Evolutionary conservation across 1,284 basidiomycete species (phyloP).

Genomic region (Meira nashicola): DNA sequence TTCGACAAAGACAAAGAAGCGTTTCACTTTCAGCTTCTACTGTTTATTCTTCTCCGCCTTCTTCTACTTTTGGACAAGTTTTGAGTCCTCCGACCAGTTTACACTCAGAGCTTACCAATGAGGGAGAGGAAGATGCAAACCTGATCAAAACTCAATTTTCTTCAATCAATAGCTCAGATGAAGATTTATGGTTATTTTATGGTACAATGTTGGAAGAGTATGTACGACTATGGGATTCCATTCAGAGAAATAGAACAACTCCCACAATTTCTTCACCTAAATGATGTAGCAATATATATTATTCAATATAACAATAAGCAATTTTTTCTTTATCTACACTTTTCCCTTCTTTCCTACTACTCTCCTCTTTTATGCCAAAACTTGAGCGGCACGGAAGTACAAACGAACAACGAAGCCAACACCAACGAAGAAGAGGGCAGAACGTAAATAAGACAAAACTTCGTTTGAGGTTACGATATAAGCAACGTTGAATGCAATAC

Average conservation of each 20-base stretch:
- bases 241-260: too few relatives aligned
- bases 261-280: too few relatives aligned
- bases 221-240: slow-evolving; percentile 6
- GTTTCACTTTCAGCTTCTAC: too few relatives aligned
- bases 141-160: too few relatives aligned
- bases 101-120: too few relatives aligned
- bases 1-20: too few relatives aligned
- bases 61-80: too few relatives aligned
- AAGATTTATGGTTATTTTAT: slow-evolving; percentile 13
- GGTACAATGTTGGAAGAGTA: slow-evolving; percentile 13
- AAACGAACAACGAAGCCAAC: slow-evolving; percentile 21
- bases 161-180: not conserved
- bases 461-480: slow-evolving; percentile 8
- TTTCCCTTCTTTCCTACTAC: not conserved
- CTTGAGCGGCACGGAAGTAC: slow-evolving; percentile 13
- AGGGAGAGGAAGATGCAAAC: too few relatives aligned
- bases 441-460: slow-evolving; percentile 2
- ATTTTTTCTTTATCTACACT: slow-evolving; percentile 3
- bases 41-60: too few relatives aligned
- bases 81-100: too few relatives aligned
- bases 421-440: slow-evolving; percentile 13
- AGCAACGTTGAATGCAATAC: slow-evolving; percentile 12
- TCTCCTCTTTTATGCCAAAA: not conserved
- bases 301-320: not conserved
- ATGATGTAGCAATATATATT: too few relatives aligned